Conservation (phyloP, 2,329 filamentous ascomycete genomes). For the Fusarium citri region DNA sequence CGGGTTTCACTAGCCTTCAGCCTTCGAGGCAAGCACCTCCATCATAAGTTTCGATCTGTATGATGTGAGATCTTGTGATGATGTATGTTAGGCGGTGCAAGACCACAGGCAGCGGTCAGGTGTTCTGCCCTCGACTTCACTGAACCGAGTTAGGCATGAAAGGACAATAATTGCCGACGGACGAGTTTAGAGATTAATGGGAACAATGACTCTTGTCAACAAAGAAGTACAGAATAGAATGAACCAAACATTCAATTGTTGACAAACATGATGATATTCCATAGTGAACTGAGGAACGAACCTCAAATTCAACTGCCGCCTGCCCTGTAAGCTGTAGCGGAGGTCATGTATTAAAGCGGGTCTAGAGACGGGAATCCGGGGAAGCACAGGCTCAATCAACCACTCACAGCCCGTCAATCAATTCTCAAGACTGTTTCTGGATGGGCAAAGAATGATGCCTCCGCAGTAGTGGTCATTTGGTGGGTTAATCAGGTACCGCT, state of each 20-base stretch:
- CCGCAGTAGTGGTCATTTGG: constrained; percentile 5
- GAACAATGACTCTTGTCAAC: neutral
- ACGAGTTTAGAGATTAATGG: neutral
- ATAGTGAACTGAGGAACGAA: neutral
- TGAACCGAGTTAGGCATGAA: neutral
- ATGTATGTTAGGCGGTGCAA: neutral
- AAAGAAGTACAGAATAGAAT: neutral
- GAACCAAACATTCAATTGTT: neutral
- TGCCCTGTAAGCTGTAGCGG: constrained; percentile 6
- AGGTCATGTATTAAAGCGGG: constrained; percentile 3
- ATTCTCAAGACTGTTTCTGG: neutral
- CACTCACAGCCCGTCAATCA: constrained; percentile 34
- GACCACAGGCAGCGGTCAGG: constrained; percentile 13
- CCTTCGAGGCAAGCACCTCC: constrained; percentile 40
- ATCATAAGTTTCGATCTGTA: neutral
- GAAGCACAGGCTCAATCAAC: constrained; percentile 29
- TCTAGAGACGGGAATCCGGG: constrained; percentile 38
- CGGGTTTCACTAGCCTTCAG: constrained; percentile 48
- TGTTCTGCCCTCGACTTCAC: constrained; percentile 2
- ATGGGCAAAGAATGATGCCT: constrained; percentile 10
- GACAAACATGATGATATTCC: neutral
- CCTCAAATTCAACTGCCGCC: constrained; percentile 11
- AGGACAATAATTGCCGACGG: neutral
- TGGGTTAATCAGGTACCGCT: constrained; percentile 15
- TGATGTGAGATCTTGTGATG: constrained; percentile 16